Percentiles rank a stretch among this genome's conserved stretches.
Evolutionary conservation across 768 basidiomycete species (phyloP).

Genomic region (Rhizopogon vulgaris): DNA sequence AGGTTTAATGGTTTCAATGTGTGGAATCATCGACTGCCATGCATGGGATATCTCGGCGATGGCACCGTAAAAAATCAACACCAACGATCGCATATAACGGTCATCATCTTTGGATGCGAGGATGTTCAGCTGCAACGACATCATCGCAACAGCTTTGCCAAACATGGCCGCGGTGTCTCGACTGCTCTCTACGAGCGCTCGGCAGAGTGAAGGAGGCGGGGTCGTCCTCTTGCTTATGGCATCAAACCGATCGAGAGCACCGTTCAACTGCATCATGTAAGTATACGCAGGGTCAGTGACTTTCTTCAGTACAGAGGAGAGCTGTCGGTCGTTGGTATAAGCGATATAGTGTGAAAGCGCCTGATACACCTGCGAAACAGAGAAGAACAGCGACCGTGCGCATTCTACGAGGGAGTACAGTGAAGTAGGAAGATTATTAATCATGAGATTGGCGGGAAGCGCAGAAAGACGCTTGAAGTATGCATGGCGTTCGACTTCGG

Average conservation of each 20-base stretch:
- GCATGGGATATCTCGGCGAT: slow-evolving; percentile 81
- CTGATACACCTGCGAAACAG: slow-evolving; percentile 86
- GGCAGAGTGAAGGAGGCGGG: slow-evolving; percentile 69
- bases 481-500: slow-evolving; percentile 77
- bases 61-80: slow-evolving; percentile 84
- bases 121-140: slow-evolving; percentile 77
- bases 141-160: slow-evolving; percentile 80
- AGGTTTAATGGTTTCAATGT: slow-evolving; percentile 64
- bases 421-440: slow-evolving; percentile 62
- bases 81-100: slow-evolving; percentile 81
- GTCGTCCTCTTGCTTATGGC: slow-evolving; percentile 59
- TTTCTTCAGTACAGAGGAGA: slow-evolving; percentile 74
- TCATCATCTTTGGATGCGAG: slow-evolving; percentile 69
- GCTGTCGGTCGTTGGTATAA: slow-evolving; percentile 75
- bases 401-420: slow-evolving; percentile 74
- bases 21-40: slow-evolving; percentile 74
- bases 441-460: slow-evolving; percentile 53
- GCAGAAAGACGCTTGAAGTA: slow-evolving; percentile 93
- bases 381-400: slow-evolving; percentile 89
- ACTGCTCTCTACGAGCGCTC: slow-evolving; percentile 75
- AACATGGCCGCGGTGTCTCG: slow-evolving; percentile 80
- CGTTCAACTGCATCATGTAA: slow-evolving; percentile 80
- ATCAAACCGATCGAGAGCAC: slow-evolving; percentile 89
- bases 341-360: slow-evolving; percentile 83
- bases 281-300: slow-evolving; percentile 80